These are phyloP conservation scores for carrot (Daucus carota) DNA, from an alignment of 129 eudicot genomes.

Conservation along the genomic window DNA sequence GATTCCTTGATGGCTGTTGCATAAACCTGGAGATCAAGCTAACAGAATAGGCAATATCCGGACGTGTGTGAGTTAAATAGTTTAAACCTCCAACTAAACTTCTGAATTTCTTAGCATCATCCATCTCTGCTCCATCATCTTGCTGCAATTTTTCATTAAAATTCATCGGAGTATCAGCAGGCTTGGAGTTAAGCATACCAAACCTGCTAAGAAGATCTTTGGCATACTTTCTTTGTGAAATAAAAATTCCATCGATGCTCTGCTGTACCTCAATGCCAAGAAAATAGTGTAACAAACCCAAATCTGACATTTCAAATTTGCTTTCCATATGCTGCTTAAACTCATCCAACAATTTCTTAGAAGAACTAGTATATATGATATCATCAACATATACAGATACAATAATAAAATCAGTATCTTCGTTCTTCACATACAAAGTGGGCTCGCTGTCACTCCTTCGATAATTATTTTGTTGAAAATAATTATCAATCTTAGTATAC, in stretches of 20 bases:
- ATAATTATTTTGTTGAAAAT: conserved; percentile 3
- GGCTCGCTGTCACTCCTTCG: conserved; percentile 18
- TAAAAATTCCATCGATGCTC: not conserved
- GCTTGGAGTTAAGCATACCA: not conserved
- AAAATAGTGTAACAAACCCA: conserved; percentile 21
- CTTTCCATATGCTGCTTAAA: conserved; percentile 12
- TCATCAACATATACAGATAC: conserved; percentile 20
- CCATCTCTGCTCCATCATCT: too few relatives aligned
- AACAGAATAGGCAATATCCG: too few relatives aligned
- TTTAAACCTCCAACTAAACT: too few relatives aligned
- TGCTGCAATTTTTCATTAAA: not conserved
- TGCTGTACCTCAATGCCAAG: conserved; percentile 18
- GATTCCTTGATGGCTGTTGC: too few relatives aligned
- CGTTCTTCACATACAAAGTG: conserved; percentile 7
- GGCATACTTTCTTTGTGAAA: conserved; percentile 2
- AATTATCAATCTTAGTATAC: conserved; percentile 9
- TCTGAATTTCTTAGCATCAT: too few relatives aligned
- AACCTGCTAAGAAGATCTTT: not conserved
- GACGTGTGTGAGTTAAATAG: too few relatives aligned
- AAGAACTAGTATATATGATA: conserved; percentile 23
- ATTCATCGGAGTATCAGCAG: not conserved
- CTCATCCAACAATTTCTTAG: conserved; percentile 3
- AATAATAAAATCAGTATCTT: conserved; percentile 6
- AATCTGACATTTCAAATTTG: not conserved
- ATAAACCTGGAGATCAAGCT: too few relatives aligned